phyloP scores from a whole-genome alignment of 1,284 basidiomycete species.

The Athelia psychrophila region DNA sequence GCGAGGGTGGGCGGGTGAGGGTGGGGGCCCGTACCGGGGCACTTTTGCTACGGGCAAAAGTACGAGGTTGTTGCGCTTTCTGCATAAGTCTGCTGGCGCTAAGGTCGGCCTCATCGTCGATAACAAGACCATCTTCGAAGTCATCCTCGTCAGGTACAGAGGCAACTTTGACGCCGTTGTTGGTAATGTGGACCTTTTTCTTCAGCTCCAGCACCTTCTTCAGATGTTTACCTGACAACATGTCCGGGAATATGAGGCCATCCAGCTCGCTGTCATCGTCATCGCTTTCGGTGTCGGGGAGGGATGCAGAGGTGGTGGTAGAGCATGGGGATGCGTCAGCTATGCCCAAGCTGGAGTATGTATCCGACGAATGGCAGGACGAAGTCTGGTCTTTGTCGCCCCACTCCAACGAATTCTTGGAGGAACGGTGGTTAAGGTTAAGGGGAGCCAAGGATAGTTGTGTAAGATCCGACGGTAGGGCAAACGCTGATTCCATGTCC shows the following conservation, averaged over 20 bases:
- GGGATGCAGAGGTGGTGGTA: constrained; percentile 60
- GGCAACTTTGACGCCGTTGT: constrained; percentile 48
- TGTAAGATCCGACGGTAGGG: constrained; percentile 73
- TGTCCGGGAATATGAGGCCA: constrained; percentile 72
- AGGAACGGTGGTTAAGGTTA: constrained; percentile 66
- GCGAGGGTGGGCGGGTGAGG: constrained; percentile 55
- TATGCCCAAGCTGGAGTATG: constrained; percentile 74
- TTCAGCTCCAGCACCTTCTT: constrained; percentile 72
- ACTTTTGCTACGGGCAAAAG: constrained; percentile 51
- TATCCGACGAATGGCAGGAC: constrained; percentile 80
- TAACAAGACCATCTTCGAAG: constrained; percentile 77
- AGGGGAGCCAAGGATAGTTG: constrained; percentile 74
- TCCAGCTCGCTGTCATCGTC: constrained; percentile 71
- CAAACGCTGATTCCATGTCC: constrained; percentile 74
- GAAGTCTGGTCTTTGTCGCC: constrained; percentile 77
- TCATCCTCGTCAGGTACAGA: constrained; percentile 66
- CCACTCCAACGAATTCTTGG: constrained; percentile 81
- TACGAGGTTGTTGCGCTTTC: constrained; percentile 47
- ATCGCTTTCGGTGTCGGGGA: constrained; percentile 66
- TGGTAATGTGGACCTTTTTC: constrained; percentile 54
- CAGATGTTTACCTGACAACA: constrained; percentile 68
- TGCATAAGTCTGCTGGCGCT: constrained; percentile 69
- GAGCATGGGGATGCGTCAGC: constrained; percentile 69
- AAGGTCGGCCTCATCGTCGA: constrained; percentile 76
- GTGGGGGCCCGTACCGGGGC: constrained; percentile 45